A percentile compares a stretch with the other conserved stretches of the same genome.
Evolutionary conservation across 2,329 filamentous ascomycete species (phyloP).

Genomic region (Sarocladium brachiariae): DNA sequence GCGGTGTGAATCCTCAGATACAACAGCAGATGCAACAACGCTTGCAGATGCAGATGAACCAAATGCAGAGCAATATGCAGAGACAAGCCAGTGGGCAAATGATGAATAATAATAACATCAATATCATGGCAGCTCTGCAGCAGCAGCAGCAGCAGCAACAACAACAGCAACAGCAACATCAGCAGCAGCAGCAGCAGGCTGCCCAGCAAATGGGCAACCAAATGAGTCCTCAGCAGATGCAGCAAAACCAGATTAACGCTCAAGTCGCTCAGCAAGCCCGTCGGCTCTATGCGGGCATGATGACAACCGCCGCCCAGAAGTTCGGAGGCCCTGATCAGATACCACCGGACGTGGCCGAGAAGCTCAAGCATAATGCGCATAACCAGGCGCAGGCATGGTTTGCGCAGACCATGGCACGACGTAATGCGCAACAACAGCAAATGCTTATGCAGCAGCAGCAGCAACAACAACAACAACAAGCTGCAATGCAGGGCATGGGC

Average conservation of each 20-base stretch:
- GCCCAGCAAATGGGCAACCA: conserved; percentile 25
- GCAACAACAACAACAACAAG: conserved; percentile 31
- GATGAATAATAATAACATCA: conserved; percentile 32
- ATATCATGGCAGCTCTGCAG: conserved; percentile 31
- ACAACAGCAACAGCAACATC: conserved; percentile 21
- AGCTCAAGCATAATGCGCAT: conserved; percentile 36
- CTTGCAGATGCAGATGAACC: conserved; percentile 32
- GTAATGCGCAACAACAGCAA: conserved; percentile 23
- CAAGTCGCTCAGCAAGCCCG: conserved; percentile 19
- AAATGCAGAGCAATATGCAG: conserved; percentile 30
- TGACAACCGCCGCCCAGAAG: conserved; percentile 26
- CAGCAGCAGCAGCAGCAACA: conserved; percentile 27
- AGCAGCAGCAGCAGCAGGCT: conserved; percentile 16
- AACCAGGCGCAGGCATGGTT: conserved; percentile 25
- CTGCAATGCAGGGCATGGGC: conserved; percentile 45
- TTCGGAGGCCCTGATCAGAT: conserved; percentile 38
- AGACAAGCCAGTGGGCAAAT: conserved; percentile 29
- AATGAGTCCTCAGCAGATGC: conserved; percentile 20
- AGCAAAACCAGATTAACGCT: conserved; percentile 14
- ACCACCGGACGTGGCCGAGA: conserved; percentile 37
- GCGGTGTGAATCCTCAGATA: conserved; percentile 27
- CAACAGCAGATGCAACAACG: conserved; percentile 30
- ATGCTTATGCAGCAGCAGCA: conserved; percentile 15
- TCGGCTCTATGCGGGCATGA: conserved; percentile 31
- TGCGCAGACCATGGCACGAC: conserved; percentile 31